A percentile compares a stretch with the other conserved stretches of the same genome.
These are phyloP conservation scores for Coemansia sp. DNA, from an alignment of 192 early-diverging fungal species.

Conservation along the genomic window DNA sequence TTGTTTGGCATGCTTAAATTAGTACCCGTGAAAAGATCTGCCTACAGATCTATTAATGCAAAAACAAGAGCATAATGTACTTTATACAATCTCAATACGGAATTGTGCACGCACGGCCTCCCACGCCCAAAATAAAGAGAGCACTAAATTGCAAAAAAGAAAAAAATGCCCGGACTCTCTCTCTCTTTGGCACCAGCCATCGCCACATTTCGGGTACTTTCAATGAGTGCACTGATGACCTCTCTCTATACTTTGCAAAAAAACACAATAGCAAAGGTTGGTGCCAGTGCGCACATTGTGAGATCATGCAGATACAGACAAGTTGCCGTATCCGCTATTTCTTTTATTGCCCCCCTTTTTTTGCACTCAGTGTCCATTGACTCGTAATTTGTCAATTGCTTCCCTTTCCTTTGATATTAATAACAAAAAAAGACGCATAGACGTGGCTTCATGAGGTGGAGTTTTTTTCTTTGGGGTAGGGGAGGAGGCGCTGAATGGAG, in stretches of 20 bases:
- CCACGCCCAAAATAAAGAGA: background rate
- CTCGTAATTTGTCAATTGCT: background rate
- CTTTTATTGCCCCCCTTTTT: background rate
- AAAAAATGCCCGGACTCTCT: background rate
- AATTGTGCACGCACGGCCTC: constrained; percentile 2
- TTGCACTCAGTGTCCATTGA: background rate
- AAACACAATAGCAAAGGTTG: background rate
- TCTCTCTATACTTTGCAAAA: background rate
- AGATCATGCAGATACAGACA: background rate
- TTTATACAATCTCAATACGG: background rate
- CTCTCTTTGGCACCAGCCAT: background rate
- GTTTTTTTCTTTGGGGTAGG: background rate
- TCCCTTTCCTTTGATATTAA: background rate
- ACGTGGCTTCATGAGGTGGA: background rate
- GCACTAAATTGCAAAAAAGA: background rate
- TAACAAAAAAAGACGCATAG: background rate
- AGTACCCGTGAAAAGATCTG: background rate
- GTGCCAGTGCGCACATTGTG: background rate
- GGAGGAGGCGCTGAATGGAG: background rate
- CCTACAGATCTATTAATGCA: background rate
- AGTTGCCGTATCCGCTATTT: background rate
- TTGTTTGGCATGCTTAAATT: constrained; percentile 11
- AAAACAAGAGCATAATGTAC: background rate
- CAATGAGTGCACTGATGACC: background rate
- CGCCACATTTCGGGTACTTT: constrained; percentile 8